phyloP scores from a whole-genome alignment of 2,329 filamentous ascomycete genomes.

The Phialocephala sp. region DNA sequence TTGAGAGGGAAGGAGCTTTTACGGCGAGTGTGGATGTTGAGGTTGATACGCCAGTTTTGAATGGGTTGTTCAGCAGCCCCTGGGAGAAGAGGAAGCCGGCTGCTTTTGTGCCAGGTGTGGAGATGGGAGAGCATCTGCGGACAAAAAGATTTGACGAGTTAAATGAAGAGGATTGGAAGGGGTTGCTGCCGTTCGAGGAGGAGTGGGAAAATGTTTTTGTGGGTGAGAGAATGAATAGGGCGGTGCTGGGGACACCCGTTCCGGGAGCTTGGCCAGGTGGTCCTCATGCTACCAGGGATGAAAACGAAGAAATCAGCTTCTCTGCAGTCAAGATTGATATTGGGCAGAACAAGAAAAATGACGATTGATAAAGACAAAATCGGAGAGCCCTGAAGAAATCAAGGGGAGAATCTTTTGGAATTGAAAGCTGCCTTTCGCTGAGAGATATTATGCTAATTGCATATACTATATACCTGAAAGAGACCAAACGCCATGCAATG shows the following conservation, averaged over 20 bases:
- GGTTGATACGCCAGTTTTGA: conserved; percentile 31
- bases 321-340: background rate
- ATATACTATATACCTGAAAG: background rate
- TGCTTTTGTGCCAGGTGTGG: conserved; percentile 24
- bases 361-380: conserved; percentile 4
- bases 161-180: conserved; percentile 28
- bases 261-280: background rate
- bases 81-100: conserved; percentile 29
- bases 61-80: conserved; percentile 25
- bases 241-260: background rate
- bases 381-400: background rate
- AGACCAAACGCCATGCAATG: conserved; percentile 2
- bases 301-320: background rate
- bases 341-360: conserved; percentile 8
- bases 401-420: background rate
- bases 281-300: background rate
- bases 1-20: conserved; percentile 25
- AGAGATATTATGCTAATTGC: background rate
- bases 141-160: conserved; percentile 30
- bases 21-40: conserved; percentile 26
- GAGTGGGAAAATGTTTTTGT: conserved; percentile 28
- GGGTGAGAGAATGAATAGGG: background rate
- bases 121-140: conserved; percentile 31
- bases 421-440: background rate
- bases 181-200: conserved; percentile 24